A percentile compares a stretch with the other conserved stretches of the same genome.
phyloP scores from a whole-genome alignment of 805 yeast genomes.

The Kodamaea sagamina region DNA sequence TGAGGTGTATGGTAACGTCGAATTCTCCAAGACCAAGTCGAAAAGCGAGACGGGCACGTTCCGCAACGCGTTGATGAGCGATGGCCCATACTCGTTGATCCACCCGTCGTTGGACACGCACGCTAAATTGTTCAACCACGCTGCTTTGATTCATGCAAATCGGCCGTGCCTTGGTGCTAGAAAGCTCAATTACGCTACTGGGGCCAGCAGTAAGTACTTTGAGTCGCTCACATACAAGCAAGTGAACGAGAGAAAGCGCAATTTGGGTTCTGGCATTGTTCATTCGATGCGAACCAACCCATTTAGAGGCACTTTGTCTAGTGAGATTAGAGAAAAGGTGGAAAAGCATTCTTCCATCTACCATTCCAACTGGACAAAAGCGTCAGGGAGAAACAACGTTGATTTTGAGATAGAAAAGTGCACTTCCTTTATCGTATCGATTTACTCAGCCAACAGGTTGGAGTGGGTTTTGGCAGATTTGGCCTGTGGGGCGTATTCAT shows the following conservation, averaged over 20 bases:
- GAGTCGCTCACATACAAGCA: constrained; percentile 43
- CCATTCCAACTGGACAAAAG: constrained; percentile 15
- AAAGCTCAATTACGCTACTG: constrained; percentile 33
- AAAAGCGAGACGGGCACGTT: constrained; percentile 5
- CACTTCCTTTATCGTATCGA: constrained; percentile 21
- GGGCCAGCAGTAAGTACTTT: constrained; percentile 34
- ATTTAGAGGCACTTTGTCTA: constrained; percentile 17
- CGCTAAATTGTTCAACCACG: constrained; percentile 32
- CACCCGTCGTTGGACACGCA: constrained; percentile 42
- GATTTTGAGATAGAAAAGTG: constrained; percentile 12
- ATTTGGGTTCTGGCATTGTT: constrained; percentile 58
- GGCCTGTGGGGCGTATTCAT: constrained; percentile 20
- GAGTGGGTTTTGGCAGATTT: constrained; percentile 22
- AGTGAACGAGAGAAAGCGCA: constrained; percentile 44
- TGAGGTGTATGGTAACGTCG: constrained; percentile 1
- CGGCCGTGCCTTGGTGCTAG: constrained; percentile 42
- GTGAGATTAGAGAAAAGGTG: constrained; percentile 31
- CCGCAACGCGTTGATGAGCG: constrained; percentile 7
- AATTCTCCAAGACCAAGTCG: background rate
- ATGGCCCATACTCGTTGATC: constrained; percentile 12
- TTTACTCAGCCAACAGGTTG: constrained; percentile 23
- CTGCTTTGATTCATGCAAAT: constrained; percentile 26
- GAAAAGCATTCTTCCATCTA: constrained; percentile 27
- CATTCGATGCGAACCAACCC: constrained; percentile 31
- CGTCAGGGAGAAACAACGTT: constrained; percentile 7